Conservation (phyloP, 1,284 basidiomycete species). For the Ustilago trichophora region DNA sequence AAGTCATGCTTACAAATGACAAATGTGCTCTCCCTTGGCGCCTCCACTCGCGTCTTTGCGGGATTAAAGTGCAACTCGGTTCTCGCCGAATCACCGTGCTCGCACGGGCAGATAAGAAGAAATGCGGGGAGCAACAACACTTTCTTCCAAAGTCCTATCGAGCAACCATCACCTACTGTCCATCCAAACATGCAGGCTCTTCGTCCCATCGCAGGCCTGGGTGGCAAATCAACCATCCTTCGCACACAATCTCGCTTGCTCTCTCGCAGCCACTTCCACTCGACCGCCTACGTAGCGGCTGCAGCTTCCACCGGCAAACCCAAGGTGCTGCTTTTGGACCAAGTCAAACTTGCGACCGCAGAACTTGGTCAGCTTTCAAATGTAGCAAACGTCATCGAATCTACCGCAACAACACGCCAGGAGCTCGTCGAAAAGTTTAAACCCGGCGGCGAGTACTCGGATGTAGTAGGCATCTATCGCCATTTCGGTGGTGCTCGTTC, state of each 20-base stretch:
- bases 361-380: conserved; percentile 43
- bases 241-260: background rate
- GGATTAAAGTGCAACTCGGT: too few species aligned
- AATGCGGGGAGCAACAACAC: too few species aligned
- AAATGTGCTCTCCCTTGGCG: too few species aligned
- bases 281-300: background rate
- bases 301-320: conserved; percentile 17
- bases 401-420: conserved; percentile 25
- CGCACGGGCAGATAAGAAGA: too few species aligned
- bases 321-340: conserved; percentile 57
- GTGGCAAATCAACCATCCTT: background rate
- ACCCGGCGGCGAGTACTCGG: conserved; percentile 71
- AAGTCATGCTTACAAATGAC: too few species aligned
- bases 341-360: conserved; percentile 45
- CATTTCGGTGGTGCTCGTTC: conserved; percentile 70
- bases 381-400: conserved; percentile 38
- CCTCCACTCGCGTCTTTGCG: too few species aligned
- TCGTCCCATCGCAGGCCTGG: background rate
- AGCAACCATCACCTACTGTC: background rate
- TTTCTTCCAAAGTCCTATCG: too few species aligned
- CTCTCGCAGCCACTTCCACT: conserved; percentile 6
- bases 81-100: too few species aligned
- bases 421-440: conserved; percentile 45
- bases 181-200: conserved; percentile 1
- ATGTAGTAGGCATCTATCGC: conserved; percentile 81